Evolutionary conservation across 305 asterid species (phyloP).

Genomic region (Rubia balearica): DNA sequence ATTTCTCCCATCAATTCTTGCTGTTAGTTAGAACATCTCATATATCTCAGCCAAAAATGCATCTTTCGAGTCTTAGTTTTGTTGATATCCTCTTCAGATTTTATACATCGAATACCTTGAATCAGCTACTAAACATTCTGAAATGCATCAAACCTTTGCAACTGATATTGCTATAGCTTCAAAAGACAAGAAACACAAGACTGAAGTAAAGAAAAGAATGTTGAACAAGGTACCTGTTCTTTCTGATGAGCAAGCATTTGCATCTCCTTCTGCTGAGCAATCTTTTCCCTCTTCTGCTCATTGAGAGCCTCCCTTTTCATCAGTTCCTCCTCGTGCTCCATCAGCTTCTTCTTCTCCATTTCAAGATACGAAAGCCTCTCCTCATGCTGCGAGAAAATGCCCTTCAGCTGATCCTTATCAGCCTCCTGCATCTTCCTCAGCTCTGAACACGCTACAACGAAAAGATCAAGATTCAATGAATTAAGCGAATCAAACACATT

Average conservation of each 20-base stretch:
- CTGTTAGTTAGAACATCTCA: not conserved
- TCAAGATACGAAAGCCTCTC: slow-evolving; percentile 25
- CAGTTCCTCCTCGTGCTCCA: slow-evolving; percentile 32
- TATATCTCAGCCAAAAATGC: not conserved
- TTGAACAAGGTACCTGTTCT: slow-evolving; percentile 26
- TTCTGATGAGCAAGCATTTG: slow-evolving; percentile 27
- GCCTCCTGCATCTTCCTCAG: slow-evolving; percentile 31
- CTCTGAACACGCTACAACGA: slow-evolving; percentile 26
- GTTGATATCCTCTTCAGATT: no score
- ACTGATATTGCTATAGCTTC: not conserved
- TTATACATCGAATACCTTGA: not conserved
- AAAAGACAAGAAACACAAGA: not conserved
- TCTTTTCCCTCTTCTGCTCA: slow-evolving; percentile 26
- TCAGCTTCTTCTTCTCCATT: slow-evolving; percentile 30
- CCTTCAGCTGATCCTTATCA: slow-evolving; percentile 27
- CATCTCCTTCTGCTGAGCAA: slow-evolving; percentile 26
- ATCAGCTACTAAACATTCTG: not conserved
- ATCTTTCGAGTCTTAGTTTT: no score
- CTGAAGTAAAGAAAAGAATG: no score
- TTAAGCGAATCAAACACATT: not conserved
- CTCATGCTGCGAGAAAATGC: slow-evolving; percentile 28
- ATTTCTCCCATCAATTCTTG: not conserved
- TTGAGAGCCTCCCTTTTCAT: slow-evolving; percentile 40
- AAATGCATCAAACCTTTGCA: not conserved
- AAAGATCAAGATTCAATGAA: not conserved